These are phyloP conservation scores for Xerocomellus amylosporus DNA, from an alignment of 768 basidiomycete species.

Conservation along the genomic window DNA sequence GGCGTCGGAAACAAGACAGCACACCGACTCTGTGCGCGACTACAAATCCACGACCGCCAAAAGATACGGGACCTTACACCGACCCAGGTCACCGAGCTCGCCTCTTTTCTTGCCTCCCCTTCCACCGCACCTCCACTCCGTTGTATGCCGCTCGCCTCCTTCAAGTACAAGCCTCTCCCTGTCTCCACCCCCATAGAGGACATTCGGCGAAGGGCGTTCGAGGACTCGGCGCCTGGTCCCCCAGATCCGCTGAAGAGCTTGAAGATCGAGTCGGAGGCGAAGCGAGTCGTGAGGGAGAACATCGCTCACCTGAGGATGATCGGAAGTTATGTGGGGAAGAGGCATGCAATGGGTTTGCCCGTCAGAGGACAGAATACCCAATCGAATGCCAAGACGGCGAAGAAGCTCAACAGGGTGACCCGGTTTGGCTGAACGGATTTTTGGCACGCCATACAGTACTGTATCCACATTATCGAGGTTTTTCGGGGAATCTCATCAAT, in stretches of 20 bases:
- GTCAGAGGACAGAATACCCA: slow-evolving; percentile 94
- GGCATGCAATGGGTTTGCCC: slow-evolving; percentile 91
- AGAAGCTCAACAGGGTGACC: slow-evolving; percentile 83
- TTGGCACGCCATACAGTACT: slow-evolving; percentile 12
- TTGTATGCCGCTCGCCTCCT: slow-evolving; percentile 61
- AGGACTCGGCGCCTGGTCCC: slow-evolving; percentile 36
- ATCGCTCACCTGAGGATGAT: slow-evolving; percentile 92
- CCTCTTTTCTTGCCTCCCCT: slow-evolving; percentile 92
- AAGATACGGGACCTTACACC: slow-evolving; percentile 80
- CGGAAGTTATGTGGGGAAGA: slow-evolving; percentile 88
- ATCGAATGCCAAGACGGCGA: slow-evolving; percentile 87
- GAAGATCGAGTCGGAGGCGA: slow-evolving; percentile 86
- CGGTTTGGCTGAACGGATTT: slow-evolving; percentile 42
- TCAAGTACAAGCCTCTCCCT: slow-evolving; percentile 48
- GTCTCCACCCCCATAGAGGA: slow-evolving; percentile 35
- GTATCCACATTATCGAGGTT: slow-evolving; percentile 3
- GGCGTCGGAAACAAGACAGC: slow-evolving; percentile 79
- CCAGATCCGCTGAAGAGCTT: slow-evolving; percentile 68
- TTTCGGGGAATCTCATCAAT: slow-evolving; percentile 1
- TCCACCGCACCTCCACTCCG: slow-evolving; percentile 66
- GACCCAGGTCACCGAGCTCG: slow-evolving; percentile 85
- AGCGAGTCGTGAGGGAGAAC: slow-evolving; percentile 80
- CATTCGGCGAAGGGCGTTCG: slow-evolving; percentile 26
- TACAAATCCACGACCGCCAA: slow-evolving; percentile 86
- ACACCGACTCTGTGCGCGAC: slow-evolving; percentile 81